Base-by-base conservation (phyloP, 2,329 filamentous ascomycete genomes). In the Pseudocercospora pini-densiflorae region DNA sequence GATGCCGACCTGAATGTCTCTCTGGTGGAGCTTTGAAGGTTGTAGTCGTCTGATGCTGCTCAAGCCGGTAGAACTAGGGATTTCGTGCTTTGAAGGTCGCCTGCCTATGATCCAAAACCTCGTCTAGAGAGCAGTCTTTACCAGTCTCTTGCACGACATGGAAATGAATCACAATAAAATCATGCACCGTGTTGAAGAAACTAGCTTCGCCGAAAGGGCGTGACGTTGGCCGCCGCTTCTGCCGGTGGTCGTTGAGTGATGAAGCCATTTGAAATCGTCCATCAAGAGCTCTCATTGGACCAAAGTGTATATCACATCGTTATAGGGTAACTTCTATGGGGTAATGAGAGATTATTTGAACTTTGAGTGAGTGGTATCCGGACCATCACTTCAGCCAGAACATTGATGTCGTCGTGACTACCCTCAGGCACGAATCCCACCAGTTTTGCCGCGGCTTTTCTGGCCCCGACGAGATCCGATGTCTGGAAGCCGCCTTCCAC, bases 391-490 rank as follows among this genome's bases (percentile, higher is more conserved):
- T 21, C 45, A 21, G 19, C 5, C 23, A 24, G 16, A 51, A 51
- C 19, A 23, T 21, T 24, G 19, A 21, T 51, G 45, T 53, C 14
- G 21, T 27, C 8, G 21, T 24, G 1, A 7, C 5, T 7, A 19
- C 9, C 53, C 53, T 57, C 53, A 57, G 53, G 53, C 53, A 57
- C 27, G 23, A 27, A 57, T 57, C 53, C 47, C 47, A 53, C 47
- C 21, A 23, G 4, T 53, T 53, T 27, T 27, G 47, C 45, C n/a
- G 19, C 19, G 45, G 45, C 45, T 54, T 54, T 29, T 54, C 49
- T 24, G 19, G 49, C 51, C 27, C 27, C 51, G 51, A 55, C 27
- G 51, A 55, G 47, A 9, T 51, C 47, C 47, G 47, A 51, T 51
- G 4, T 51, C 21, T 51, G 19, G 23, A 24, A 23, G 47, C 14